Percentiles rank a stretch among this genome's conserved stretches.
These are phyloP conservation scores for Phyllosticta capitalensis DNA, from an alignment of 2,329 filamentous ascomycete genomes.

Conservation along the genomic window DNA sequence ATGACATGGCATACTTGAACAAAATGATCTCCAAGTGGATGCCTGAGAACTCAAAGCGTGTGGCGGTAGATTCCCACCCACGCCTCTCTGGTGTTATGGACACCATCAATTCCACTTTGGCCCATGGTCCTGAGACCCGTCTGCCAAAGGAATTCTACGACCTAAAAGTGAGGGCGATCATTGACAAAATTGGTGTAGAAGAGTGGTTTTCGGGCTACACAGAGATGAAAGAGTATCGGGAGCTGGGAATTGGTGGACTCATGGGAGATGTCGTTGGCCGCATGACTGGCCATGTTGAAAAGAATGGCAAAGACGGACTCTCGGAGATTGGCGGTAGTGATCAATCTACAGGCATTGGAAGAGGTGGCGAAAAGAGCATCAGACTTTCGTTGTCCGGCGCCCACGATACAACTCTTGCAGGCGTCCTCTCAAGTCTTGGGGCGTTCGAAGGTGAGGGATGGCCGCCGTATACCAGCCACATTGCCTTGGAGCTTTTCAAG, in stretches of 20 bases:
- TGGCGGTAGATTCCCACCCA: slow-evolving; percentile 77
- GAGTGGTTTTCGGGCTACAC: slow-evolving; percentile 89
- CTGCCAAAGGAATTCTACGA: slow-evolving; percentile 87
- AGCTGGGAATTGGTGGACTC: slow-evolving; percentile 74
- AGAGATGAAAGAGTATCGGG: slow-evolving; percentile 80
- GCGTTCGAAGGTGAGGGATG: slow-evolving; percentile 65
- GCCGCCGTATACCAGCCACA: slow-evolving; percentile 89
- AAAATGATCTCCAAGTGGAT: slow-evolving; percentile 75
- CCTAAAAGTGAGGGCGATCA: slow-evolving; percentile 54
- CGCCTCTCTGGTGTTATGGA: slow-evolving; percentile 88
- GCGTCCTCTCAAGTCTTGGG: slow-evolving; percentile 65
- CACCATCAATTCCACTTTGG: slow-evolving; percentile 78
- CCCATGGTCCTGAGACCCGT: slow-evolving; percentile 69
- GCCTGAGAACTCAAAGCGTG: slow-evolving; percentile 54
- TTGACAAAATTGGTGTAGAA: slow-evolving; percentile 67
- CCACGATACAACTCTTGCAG: slow-evolving; percentile 88
- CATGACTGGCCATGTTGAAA: slow-evolving; percentile 32
- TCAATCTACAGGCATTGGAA: slow-evolving; percentile 27
- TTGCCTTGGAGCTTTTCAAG: slow-evolving; percentile 84
- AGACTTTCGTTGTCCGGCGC: slow-evolving; percentile 76
- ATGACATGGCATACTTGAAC: slow-evolving; percentile 78
- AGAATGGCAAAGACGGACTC: slow-evolving; percentile 28
- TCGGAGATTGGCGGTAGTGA: slow-evolving; percentile 29
- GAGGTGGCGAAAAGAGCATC: slow-evolving; percentile 45
- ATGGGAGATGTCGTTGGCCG: slow-evolving; percentile 67